Conservation (phyloP, 73 alveolate species). For the Paramecium sonneborni region DNA sequence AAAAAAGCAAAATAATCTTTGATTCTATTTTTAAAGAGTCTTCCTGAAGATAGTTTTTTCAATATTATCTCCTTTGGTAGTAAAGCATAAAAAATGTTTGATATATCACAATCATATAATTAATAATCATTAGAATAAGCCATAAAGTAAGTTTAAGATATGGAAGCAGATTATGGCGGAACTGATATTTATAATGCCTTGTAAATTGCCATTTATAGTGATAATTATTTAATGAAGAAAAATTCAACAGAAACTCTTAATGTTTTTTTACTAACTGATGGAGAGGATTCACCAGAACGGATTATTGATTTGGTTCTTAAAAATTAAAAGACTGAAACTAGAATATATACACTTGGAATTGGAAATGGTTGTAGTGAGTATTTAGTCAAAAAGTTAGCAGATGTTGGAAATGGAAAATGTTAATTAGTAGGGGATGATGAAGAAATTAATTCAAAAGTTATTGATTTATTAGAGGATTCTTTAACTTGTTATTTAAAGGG, state of each 20-base stretch:
- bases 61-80: constrained; percentile 81
- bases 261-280: constrained; percentile 95
- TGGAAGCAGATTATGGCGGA: constrained; percentile 86
- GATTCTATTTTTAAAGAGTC: constrained; percentile 72
- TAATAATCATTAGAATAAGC: constrained; percentile 68
- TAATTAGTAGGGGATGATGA: constrained; percentile 62
- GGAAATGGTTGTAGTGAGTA: constrained; percentile 67
- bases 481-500: constrained; percentile 61
- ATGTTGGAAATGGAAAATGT: constrained; percentile 77
- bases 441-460: constrained; percentile 66
- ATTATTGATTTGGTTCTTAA: constrained; percentile 71
- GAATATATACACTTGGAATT: constrained; percentile 71
- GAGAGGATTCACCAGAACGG: constrained; percentile 83
- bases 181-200: constrained; percentile 90
- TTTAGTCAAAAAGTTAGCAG: constrained; percentile 67
- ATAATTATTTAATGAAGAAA: neutral
- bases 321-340: constrained; percentile 52
- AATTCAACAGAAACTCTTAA: constrained; percentile 28
- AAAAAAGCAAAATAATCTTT: constrained; percentile 79
- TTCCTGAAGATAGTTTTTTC: constrained; percentile 77
- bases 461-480: constrained; percentile 65
- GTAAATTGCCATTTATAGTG: neutral
- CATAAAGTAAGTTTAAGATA: constrained; percentile 29
- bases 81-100: constrained; percentile 50
- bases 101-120: constrained; percentile 69